Base-by-base conservation (phyloP, 164 flowering plant genomes). In the Vitis labrusca region DNA sequence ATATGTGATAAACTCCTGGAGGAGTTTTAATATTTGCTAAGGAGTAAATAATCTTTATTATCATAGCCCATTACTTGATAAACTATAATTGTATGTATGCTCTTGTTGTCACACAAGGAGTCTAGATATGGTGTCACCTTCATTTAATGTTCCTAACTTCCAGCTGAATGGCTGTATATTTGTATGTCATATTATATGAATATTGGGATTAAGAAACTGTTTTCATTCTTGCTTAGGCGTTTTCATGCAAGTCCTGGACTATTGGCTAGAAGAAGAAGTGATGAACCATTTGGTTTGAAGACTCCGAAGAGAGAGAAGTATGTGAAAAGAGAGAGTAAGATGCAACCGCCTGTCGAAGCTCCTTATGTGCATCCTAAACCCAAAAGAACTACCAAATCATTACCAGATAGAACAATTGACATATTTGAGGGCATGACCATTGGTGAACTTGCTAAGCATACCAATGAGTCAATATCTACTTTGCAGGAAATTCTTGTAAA, bases 361-460 rank as follows among this genome's bases (percentile, higher is more conserved):
- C 90, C 86, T 8, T 89, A 90, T 82, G 82, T 88, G 71, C 86
- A 94, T 58, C 91, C 92, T 51, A 88, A 83, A 77, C 81, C 77
- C 23, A 85, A 79, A 74, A 83, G 60, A 67, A 37, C 67, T 61
- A 68, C 74, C 17, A 86, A 85, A 74, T 64, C 82, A 8, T 68
- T 62, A 16, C 72, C 84, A 53, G 86, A 83, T 68, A 88, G 80
- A 74, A 91, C 85, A 37, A 75, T 94, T 73, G 92, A 92, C 23
- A 94, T 94, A 64, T 94, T 94, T 79, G 98, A 92, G 73, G 97
- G 98, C 74, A 92, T 94, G 87, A 85, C 98, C 12, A 54, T 86
- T 58, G 77, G 72, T 52, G 98, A 94, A 85, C 95, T 92, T 67
- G 85, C 94, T 8, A 89, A 92, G 79, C 86, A 87, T 50, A 75